Conservation (phyloP, 106 monocot species). For the Dioscorea dumetorum region DNA sequence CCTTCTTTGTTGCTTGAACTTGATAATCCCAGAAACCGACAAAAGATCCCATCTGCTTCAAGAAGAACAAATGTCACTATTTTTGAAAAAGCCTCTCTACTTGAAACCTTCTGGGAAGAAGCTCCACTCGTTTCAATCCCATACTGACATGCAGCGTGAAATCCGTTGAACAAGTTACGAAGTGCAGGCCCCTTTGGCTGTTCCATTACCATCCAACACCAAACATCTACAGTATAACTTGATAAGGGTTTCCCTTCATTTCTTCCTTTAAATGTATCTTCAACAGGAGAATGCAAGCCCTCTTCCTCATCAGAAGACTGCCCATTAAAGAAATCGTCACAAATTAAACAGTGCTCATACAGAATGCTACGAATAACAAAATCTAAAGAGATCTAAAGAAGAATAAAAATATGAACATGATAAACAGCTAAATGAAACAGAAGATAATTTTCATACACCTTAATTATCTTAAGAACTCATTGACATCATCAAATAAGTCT, state of each 20-base stretch:
- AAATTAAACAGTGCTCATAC: background rate
- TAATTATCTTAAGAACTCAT: background rate
- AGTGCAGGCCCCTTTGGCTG: constrained; percentile 45
- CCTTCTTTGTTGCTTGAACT: constrained; percentile 29
- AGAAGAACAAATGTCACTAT: constrained; percentile 67
- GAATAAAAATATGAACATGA: background rate
- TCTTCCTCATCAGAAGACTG: constrained; percentile 77
- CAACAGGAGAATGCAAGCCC: constrained; percentile 16
- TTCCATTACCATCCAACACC: constrained; percentile 79
- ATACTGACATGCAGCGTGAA: constrained; percentile 60
- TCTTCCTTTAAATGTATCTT: constrained; percentile 7
- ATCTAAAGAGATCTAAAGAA: background rate
- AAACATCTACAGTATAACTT: constrained; percentile 60
- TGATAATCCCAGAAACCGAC: constrained; percentile 39
- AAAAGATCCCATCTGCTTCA: constrained; percentile 76
- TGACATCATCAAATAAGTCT: background rate
- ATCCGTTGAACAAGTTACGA: constrained; percentile 60
- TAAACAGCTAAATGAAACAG: background rate
- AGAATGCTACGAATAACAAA: background rate
- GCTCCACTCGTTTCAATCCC: constrained; percentile 33
- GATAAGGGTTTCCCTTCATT: constrained; percentile 35
- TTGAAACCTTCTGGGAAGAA: constrained; percentile 21
- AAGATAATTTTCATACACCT: background rate
- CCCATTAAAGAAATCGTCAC: background rate
- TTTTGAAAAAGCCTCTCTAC: constrained; percentile 51